phyloP scores from a whole-genome alignment of 441 rosid species.

The Eutrema salsugineum region DNA sequence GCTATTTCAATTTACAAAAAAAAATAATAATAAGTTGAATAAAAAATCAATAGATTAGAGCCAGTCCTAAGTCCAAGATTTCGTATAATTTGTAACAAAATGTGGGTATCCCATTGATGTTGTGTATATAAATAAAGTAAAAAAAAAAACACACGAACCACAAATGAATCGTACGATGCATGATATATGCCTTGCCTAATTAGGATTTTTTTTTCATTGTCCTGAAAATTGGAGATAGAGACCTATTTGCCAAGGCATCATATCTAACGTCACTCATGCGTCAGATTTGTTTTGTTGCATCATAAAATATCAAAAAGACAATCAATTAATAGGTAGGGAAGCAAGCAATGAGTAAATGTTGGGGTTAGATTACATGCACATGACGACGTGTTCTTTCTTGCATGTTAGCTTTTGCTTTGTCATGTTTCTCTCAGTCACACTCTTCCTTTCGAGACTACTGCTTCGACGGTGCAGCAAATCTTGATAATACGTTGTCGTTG shows the following conservation, averaged over 20 bases:
- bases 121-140: too few relatives aligned
- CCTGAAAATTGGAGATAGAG: background rate
- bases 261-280: background rate
- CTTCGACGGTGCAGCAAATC: background rate
- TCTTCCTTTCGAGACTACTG: background rate
- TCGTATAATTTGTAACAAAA: background rate
- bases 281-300: background rate
- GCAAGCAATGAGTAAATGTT: background rate
- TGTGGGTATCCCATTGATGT: constrained; percentile 29
- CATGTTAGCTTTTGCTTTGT: background rate
- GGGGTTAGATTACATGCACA: background rate
- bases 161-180: background rate
- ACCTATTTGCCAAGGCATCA: background rate
- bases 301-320: constrained; percentile 5
- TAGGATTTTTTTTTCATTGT: background rate
- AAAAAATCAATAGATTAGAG: too few relatives aligned
- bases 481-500: background rate
- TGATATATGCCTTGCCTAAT: background rate
- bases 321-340: constrained; percentile 15
- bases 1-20: too few relatives aligned
- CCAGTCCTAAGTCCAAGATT: too few relatives aligned
- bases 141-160: too few relatives aligned
- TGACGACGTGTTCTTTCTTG: constrained; percentile 2
- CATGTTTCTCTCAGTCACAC: constrained; percentile 15
- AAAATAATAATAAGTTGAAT: too few relatives aligned